phyloP scores from a whole-genome alignment of 2,329 filamentous ascomycete genomes.

The Fusarium sp. region DNA sequence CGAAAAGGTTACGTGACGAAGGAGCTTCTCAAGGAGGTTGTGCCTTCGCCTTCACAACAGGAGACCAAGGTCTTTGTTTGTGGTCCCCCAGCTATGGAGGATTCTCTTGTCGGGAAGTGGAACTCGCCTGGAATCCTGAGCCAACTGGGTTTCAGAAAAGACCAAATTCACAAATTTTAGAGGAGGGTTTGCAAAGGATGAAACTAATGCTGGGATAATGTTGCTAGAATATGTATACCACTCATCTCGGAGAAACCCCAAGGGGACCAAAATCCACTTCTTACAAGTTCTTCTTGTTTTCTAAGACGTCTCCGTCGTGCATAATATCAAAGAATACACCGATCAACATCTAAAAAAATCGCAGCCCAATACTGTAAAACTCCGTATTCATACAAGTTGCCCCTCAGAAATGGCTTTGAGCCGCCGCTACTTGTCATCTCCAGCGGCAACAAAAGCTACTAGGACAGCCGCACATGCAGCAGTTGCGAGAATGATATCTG shows the following conservation, averaged over 20 bases:
- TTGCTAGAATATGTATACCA: neutral
- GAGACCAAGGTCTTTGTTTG: constrained; percentile 74
- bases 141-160: constrained; percentile 67
- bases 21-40: constrained; percentile 64
- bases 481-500: neutral
- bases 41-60: constrained; percentile 45
- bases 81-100: constrained; percentile 76
- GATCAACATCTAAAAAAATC: no score
- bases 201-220: neutral
- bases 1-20: constrained; percentile 69
- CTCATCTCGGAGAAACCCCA: neutral
- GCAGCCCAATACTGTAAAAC: no score
- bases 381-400: no score
- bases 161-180: constrained; percentile 70
- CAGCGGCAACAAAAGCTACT: neutral
- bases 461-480: neutral
- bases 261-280: neutral
- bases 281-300: no score
- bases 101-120: constrained; percentile 61
- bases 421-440: neutral
- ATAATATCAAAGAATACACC: no score
- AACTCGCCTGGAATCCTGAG: constrained; percentile 62
- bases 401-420: no score
- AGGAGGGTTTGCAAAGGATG: neutral
- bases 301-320: no score